Evolutionary conservation across 192 early-diverging fungal species (phyloP).

Genomic region (Phycomyces nitens): DNA sequence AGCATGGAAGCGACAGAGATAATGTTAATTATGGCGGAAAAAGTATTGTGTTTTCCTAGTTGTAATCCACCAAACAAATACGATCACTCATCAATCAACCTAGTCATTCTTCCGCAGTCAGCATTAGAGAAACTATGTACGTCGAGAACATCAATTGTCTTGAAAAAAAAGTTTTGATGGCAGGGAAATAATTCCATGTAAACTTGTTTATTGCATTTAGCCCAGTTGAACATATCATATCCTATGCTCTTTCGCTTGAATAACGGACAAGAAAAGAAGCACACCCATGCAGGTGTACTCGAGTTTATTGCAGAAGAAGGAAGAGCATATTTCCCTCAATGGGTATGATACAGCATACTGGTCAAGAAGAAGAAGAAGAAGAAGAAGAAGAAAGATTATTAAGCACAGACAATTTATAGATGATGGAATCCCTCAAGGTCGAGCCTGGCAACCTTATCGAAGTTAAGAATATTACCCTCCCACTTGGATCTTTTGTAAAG

Average conservation of each 20-base stretch:
- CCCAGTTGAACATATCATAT: slow-evolving; percentile 81
- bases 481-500: slow-evolving; percentile 86
- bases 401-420: too few species aligned
- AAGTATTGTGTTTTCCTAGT: slow-evolving; percentile 45
- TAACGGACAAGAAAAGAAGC: slow-evolving; percentile 50
- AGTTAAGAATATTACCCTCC: slow-evolving; percentile 73
- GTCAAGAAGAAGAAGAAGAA: too few species aligned
- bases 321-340: slow-evolving; percentile 89
- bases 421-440: slow-evolving; percentile 87
- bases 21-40: slow-evolving; percentile 80
- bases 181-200: slow-evolving; percentile 20
- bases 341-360: slow-evolving; percentile 56
- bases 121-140: slow-evolving; percentile 67
- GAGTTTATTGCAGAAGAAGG: slow-evolving; percentile 99
- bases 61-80: neutral
- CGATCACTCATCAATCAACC: slow-evolving; percentile 1
- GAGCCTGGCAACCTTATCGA: slow-evolving; percentile 74
- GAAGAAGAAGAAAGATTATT: too few species aligned
- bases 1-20: slow-evolving; percentile 63
- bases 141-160: neutral
- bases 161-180: neutral
- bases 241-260: slow-evolving; percentile 90
- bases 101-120: slow-evolving; percentile 77
- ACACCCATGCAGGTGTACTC: slow-evolving; percentile 93
- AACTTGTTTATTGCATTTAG: slow-evolving; percentile 25